Evolutionary conservation across 2,329 filamentous ascomycete species (phyloP), one percentile per base, ranked within the genome.

Genomic region (Tolypocladium guangdongense): DNA sequence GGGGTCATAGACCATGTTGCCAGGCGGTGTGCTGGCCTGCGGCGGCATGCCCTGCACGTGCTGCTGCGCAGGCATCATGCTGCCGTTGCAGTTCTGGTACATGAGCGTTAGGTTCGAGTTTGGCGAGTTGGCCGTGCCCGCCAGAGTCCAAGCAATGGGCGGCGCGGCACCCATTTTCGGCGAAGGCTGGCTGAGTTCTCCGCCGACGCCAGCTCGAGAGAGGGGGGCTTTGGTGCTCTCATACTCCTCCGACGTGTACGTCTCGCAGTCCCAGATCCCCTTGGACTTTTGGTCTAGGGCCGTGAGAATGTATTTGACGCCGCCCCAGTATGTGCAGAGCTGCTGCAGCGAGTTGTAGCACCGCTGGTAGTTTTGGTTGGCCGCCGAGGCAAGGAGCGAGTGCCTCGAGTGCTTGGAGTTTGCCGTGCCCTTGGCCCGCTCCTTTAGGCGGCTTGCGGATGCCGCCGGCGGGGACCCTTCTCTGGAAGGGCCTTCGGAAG

Each of bases 261-360:
- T 83, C 63, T 84, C 81, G 55, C 79, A 90, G 62, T 95, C 89
- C 68, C 86, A 88, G 38, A 92, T 88, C 1, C 90, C 90, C 65
- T 92, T 90, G 16, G 88, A 84, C 66, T 93, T 93, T 61, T 95
- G 90, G 60, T 95, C 88, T 12, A 95, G 73, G 0, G 90, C 88
- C 0, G 88, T 92, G 38, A 95, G 71, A 39, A 95, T 95, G 64
- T 95, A 95, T 54, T 88, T 86, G 30, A 89, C 86, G 8, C 90
- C 90, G 37, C 87, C 87, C 90, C 90, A 95, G 64, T 93, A 93
- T 0, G 79, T 78, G 59, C 93, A 83, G n/a, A 95, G 74, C 47
- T 88, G 84, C 60, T 91, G 83, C 12, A 95, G 69, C 0, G 88
- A 88, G 63, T 90, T 88, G 66, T 93, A 92, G 65, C 90, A 95